phyloP scores from a whole-genome alignment of 2,329 filamentous ascomycete species.

The Knufia fluminis region DNA sequence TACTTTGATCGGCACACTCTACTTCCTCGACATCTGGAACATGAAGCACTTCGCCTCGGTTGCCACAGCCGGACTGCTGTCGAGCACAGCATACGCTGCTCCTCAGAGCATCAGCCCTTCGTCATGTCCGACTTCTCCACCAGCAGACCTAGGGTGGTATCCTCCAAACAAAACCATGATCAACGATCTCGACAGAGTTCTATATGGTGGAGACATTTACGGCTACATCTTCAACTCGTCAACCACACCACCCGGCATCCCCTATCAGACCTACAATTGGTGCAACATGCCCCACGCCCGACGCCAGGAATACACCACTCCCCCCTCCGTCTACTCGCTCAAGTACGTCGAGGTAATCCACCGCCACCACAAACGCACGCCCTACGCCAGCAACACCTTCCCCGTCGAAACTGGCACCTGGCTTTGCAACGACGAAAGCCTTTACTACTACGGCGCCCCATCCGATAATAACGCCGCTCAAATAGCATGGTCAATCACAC shows the following conservation, averaged over 20 bases:
- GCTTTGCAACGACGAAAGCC: constrained; percentile 60
- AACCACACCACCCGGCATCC: constrained; percentile 40
- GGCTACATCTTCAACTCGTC: constrained; percentile 68
- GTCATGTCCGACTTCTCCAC: not conserved
- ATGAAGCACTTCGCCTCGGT: constrained; percentile 1
- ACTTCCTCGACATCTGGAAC: not conserved
- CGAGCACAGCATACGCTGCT: not conserved
- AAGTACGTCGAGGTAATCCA: constrained; percentile 74
- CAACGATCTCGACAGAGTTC: constrained; percentile 51
- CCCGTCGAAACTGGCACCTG: constrained; percentile 63
- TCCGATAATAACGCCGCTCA: constrained; percentile 39
- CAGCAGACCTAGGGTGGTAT: constrained; percentile 46
- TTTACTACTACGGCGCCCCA: constrained; percentile 61
- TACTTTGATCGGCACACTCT: not conserved
- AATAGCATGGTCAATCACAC: constrained; percentile 58
- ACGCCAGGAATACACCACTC: constrained; percentile 51
- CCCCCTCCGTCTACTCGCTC: constrained; percentile 50
- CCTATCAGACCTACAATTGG: constrained; percentile 64
- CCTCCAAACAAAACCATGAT: constrained; percentile 46
- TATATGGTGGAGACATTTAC: constrained; percentile 55
- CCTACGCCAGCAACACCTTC: constrained; percentile 69
- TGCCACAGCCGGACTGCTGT: not conserved
- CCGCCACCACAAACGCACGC: constrained; percentile 75
- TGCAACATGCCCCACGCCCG: constrained; percentile 87
- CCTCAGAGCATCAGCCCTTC: not conserved